Conservation (phyloP, 148 eudicot genomes). For the Camellia lanceoleosa region DNA sequence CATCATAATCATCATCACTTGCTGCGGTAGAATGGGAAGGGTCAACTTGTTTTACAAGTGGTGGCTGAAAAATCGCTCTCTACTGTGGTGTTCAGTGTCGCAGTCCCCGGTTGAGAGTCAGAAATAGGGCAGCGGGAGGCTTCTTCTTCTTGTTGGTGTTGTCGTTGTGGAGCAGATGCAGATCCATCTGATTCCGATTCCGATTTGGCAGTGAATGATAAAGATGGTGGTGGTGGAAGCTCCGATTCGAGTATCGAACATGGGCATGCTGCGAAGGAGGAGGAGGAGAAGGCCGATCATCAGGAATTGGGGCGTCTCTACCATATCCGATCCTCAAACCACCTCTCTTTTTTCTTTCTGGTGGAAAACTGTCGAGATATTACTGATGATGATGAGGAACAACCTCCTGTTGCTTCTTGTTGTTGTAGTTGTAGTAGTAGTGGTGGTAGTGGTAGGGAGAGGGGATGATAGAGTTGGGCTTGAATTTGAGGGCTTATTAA, state of each 20-base stretch:
- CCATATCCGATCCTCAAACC: constrained; percentile 72
- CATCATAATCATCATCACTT: neutral
- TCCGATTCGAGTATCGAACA: neutral
- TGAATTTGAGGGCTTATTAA: neutral
- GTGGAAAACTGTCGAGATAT: constrained; percentile 45
- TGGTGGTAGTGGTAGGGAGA: neutral
- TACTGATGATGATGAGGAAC: constrained; percentile 12
- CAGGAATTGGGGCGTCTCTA: constrained; percentile 39
- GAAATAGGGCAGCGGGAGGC: neutral
- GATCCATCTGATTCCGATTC: constrained; percentile 17
- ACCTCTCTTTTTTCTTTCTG: constrained; percentile 64
- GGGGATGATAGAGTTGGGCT: constrained; percentile 6
- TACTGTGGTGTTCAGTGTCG: neutral
- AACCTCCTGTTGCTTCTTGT: constrained; percentile 8
- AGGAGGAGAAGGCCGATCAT: constrained; percentile 26
- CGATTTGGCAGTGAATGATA: constrained; percentile 7
- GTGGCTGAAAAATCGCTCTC: neutral
- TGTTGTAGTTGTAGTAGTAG: constrained; percentile 9
- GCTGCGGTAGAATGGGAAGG: neutral
- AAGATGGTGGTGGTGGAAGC: neutral
- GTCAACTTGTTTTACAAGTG: neutral
- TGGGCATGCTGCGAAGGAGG: neutral
- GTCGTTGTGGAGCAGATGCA: constrained; percentile 7
- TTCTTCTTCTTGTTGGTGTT: constrained; percentile 14
- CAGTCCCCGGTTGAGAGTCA: neutral